Evolutionary conservation across 371 early-diverging fungal genomes (phyloP).

Genomic region (Lichtheimia ornata): DNA sequence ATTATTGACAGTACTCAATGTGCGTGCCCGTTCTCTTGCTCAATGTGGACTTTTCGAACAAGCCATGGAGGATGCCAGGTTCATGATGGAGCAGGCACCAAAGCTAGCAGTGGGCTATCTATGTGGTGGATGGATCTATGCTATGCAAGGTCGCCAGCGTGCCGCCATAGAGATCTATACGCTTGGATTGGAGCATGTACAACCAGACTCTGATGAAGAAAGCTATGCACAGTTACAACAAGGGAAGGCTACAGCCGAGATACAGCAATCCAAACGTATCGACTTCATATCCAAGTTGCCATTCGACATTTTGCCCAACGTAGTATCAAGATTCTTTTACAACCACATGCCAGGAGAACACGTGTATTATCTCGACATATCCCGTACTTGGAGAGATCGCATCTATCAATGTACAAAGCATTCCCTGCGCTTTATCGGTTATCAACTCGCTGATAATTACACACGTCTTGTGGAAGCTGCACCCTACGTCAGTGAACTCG

Average conservation of each 20-base stretch:
- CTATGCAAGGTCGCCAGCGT: background rate
- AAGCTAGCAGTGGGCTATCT: background rate
- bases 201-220: background rate
- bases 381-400: too few relatives aligned
- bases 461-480: too few relatives aligned
- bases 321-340: background rate
- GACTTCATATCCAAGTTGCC: background rate
- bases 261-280: background rate
- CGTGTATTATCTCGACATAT: too few relatives aligned
- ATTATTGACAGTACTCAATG: background rate
- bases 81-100: background rate
- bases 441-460: too few relatives aligned
- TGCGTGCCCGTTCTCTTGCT: background rate
- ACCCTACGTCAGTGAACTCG: too few relatives aligned
- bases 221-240: background rate
- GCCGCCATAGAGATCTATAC: background rate
- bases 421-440: too few relatives aligned
- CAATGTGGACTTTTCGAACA: background rate
- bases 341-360: too few relatives aligned
- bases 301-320: background rate
- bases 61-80: background rate
- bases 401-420: too few relatives aligned
- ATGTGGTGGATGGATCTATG: background rate
- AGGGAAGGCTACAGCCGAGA: background rate
- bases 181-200: background rate